phyloP scores from a whole-genome alignment of 345 rosid genomes.

The Linum trigynum region DNA sequence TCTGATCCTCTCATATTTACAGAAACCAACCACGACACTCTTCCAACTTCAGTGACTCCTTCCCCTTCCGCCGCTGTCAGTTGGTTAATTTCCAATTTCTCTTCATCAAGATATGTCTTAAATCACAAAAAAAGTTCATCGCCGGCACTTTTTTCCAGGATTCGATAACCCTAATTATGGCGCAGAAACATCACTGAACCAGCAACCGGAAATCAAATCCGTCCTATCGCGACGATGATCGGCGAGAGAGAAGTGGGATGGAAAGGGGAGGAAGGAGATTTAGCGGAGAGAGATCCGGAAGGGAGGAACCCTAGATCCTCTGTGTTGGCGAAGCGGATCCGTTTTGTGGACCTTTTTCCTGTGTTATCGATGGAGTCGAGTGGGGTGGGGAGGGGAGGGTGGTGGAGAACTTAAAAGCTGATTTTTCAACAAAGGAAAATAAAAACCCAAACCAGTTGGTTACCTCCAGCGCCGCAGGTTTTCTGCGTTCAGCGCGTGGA shows the following conservation, averaged over 20 bases:
- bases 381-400: background rate
- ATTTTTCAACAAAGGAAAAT: too few species aligned
- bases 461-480: too few species aligned
- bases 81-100: conserved; percentile 17
- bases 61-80: too few species aligned
- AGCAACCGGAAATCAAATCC: too few species aligned
- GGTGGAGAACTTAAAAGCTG: too few species aligned
- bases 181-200: background rate
- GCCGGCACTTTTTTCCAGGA: background rate
- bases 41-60: too few species aligned
- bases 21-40: conserved; percentile 12
- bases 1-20: conserved; percentile 67
- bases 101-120: background rate
- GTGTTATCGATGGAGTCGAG: background rate
- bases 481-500: too few species aligned
- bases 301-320: conserved; percentile 59
- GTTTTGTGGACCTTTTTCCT: background rate
- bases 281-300: conserved; percentile 31
- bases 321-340: conserved; percentile 17
- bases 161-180: conserved; percentile 22
- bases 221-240: too few species aligned
- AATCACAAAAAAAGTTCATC: too few species aligned
- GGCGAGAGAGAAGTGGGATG: background rate
- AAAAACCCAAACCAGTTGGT: too few species aligned
- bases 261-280: background rate